Percentiles rank a stretch among this genome's conserved stretches.
phyloP scores from a whole-genome alignment of 345 rosid species.

The Dovyalis caffra region DNA sequence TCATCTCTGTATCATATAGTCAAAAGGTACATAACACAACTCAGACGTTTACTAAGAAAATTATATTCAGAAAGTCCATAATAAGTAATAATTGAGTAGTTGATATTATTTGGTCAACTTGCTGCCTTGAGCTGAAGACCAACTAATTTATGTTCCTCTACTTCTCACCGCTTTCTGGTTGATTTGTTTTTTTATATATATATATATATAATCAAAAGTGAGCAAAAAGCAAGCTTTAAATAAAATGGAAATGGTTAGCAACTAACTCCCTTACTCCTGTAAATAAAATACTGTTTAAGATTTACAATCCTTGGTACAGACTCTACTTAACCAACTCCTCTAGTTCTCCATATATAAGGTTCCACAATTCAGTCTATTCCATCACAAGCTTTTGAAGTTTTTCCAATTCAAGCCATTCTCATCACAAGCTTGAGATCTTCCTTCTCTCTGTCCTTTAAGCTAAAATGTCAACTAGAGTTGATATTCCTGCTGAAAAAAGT shows the following conservation, averaged over 20 bases:
- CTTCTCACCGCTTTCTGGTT: not conserved
- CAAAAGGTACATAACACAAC: too few species aligned
- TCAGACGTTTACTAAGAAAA: not conserved
- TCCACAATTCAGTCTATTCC: not conserved
- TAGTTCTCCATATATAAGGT: constrained; percentile 4
- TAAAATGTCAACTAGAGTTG: constrained; percentile 13
- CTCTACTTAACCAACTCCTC: not conserved
- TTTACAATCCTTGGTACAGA: not conserved
- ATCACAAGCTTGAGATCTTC: not conserved
- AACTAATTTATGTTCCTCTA: not conserved
- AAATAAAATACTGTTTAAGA: not conserved
- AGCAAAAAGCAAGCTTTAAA: not conserved
- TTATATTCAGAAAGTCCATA: not conserved
- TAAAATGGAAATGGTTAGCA: constrained; percentile 16
- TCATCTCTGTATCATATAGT: too few species aligned
- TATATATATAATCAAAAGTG: not conserved
- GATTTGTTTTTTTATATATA: too few species aligned
- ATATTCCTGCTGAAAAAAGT: constrained; percentile 17
- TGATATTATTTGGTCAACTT: constrained; percentile 8
- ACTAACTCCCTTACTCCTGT: constrained; percentile 10
- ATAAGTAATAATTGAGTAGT: constrained; percentile 4
- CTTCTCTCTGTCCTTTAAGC: not conserved
- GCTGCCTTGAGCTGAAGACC: not conserved
- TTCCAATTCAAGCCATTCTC: not conserved
- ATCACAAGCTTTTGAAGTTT: constrained; percentile 3